phyloP scores from a whole-genome alignment of 2,329 filamentous ascomycete genomes.

The Byssochlamys sp. region DNA sequence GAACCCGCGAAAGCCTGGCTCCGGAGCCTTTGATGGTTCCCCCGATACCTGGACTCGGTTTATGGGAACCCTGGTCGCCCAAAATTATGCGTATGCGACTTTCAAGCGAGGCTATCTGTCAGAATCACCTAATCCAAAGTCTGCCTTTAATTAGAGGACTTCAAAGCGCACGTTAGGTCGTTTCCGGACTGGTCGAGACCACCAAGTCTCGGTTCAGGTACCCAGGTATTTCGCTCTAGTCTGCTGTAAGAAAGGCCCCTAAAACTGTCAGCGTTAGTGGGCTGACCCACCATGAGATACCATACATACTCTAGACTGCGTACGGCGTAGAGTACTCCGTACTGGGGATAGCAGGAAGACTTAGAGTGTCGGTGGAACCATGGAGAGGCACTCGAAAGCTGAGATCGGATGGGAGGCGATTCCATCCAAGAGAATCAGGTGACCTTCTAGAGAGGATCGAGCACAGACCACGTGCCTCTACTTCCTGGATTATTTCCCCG shows the following conservation, averaged over 20 bases:
- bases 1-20: background rate
- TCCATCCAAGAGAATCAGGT: background rate
- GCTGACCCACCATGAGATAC: background rate
- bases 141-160: background rate
- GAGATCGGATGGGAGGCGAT: background rate
- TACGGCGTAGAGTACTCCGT: background rate
- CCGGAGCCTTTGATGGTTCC: background rate
- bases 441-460: background rate
- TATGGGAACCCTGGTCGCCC: background rate
- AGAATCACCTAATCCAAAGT: background rate
- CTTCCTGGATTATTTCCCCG: background rate
- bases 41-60: background rate
- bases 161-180: background rate
- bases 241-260: background rate
- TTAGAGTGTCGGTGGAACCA: background rate
- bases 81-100: background rate
- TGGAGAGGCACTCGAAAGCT: background rate
- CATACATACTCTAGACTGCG: too few species aligned
- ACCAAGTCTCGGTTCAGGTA: background rate
- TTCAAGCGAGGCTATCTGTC: background rate
- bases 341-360: background rate
- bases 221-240: background rate
- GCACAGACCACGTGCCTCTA: background rate
- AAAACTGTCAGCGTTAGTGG: background rate
- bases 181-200: background rate